Conservation (phyloP, 2,329 filamentous ascomycete species). For the Phyllosticta citribraziliensis region DNA sequence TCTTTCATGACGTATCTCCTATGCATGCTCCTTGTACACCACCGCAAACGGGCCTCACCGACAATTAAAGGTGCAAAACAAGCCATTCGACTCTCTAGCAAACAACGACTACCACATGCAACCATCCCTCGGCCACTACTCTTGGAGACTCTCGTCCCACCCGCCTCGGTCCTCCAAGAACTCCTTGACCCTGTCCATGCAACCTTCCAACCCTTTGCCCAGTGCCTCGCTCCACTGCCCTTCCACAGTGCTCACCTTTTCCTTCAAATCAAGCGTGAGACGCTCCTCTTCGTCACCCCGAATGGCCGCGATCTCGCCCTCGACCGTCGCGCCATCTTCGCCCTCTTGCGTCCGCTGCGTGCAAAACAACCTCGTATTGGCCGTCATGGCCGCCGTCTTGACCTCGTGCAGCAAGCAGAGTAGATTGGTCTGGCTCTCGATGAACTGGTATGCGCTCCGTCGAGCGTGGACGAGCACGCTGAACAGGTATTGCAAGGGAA, state of each 20-base stretch:
- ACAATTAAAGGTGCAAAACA: background rate
- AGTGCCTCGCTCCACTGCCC: conserved; percentile 83
- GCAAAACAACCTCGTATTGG: conserved; percentile 58
- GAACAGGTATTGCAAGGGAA: conserved; percentile 86
- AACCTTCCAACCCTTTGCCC: conserved; percentile 62
- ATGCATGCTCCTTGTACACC: background rate
- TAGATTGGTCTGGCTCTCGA: conserved; percentile 86
- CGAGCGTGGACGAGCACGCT: conserved; percentile 76
- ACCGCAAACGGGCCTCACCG: background rate
- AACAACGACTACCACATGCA: background rate
- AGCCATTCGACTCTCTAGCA: background rate
- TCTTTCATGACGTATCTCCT: background rate
- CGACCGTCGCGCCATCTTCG: conserved; percentile 30
- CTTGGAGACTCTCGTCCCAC: conserved; percentile 61
- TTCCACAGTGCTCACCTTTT: conserved; percentile 84
- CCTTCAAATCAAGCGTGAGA: conserved; percentile 79
- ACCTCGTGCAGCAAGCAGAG: conserved; percentile 87
- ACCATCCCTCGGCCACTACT: conserved; percentile 16
- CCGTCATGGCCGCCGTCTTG: conserved; percentile 64
- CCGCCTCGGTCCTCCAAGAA: conserved; percentile 71
- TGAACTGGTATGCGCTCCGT: conserved; percentile 92
- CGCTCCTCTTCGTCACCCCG: conserved; percentile 56
- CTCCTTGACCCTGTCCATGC: conserved; percentile 63
- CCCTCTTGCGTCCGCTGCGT: conserved; percentile 44
- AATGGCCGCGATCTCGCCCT: conserved; percentile 45